phyloP scores from a whole-genome alignment of 2,329 filamentous ascomycete genomes.

The Claviceps sp. region DNA sequence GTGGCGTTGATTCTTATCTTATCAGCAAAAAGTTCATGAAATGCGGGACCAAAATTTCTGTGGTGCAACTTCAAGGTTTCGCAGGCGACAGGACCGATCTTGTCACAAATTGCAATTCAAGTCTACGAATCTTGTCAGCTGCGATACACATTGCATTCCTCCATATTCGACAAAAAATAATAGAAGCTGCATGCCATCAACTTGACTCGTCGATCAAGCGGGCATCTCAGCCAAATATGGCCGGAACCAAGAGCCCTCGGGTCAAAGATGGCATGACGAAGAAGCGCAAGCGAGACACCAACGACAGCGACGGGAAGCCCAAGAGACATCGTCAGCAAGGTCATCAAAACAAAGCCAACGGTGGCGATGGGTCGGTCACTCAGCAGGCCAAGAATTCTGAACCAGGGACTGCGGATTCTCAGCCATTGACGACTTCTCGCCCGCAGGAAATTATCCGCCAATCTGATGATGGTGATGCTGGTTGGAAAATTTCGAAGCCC shows the following conservation, averaged over 20 bases:
- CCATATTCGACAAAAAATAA: too few species aligned
- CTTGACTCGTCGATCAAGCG: neutral
- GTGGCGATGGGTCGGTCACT: constrained; percentile 1
- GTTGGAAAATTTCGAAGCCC: constrained; percentile 49
- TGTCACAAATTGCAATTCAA: neutral
- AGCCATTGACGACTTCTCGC: constrained; percentile 7
- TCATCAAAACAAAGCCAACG: constrained; percentile 17
- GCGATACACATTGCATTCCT: constrained; percentile 3
- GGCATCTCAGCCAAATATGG: constrained; percentile 17
- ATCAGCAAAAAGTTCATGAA: constrained; percentile 26
- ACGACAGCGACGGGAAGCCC: constrained; percentile 27
- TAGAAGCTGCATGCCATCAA: neutral
- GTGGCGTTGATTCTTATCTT: constrained; percentile 22
- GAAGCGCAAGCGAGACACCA: constrained; percentile 34
- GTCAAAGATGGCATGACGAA: constrained; percentile 24
- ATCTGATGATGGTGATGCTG: constrained; percentile 19
- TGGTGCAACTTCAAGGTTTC: neutral
- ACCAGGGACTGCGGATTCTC: constrained; percentile 3
- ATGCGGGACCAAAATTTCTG: constrained; percentile 27
- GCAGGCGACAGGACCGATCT: neutral
- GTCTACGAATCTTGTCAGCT: neutral
- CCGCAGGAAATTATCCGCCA: constrained; percentile 15
- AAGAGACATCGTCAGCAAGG: constrained; percentile 26
- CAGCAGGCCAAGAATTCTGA: constrained; percentile 1
- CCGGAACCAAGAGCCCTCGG: constrained; percentile 19